Percentiles rank a stretch among this genome's conserved stretches.
phyloP scores from a whole-genome alignment of 257 asterid species.

The Plantago ovata region DNA sequence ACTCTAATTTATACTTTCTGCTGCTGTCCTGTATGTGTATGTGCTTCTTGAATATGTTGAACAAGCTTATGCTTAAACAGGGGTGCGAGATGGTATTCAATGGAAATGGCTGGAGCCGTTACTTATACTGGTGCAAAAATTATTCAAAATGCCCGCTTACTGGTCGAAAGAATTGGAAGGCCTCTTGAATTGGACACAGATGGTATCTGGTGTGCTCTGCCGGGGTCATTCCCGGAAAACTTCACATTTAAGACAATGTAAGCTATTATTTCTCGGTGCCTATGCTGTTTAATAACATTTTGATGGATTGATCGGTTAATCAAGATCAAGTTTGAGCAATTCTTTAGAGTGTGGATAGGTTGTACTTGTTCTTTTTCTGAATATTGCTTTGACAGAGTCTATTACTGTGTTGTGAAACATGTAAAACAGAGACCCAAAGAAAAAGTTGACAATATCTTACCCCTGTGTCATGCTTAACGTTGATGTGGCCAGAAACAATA shows the following conservation, averaged over 20 bases:
- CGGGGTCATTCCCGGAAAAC: conserved; percentile 97
- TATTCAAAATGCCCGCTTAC: conserved; percentile 95
- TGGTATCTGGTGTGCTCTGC: conserved; percentile 96
- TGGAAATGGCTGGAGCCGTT: conserved; percentile 99
- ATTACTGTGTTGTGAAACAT: conserved; percentile 27
- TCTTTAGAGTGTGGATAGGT: conserved; percentile 14
- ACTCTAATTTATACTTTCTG: conserved; percentile 20
- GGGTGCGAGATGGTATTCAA: conserved; percentile 99
- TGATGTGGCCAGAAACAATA: conserved; percentile 94
- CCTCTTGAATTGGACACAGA: conserved; percentile 99
- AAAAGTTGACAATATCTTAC: conserved; percentile 89
- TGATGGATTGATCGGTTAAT: conserved; percentile 19
- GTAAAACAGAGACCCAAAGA: conserved; percentile 62
- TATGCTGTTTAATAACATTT: conserved; percentile 7
- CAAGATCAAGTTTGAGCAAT: conserved; percentile 16
- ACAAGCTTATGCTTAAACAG: conserved; percentile 33
- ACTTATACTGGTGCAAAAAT: conserved; percentile 98
- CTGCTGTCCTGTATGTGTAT: conserved; percentile 8
- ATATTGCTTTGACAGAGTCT: conserved; percentile 20
- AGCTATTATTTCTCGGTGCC: conserved; percentile 17
- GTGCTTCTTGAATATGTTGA: conserved; percentile 15
- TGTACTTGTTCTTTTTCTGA: conserved; percentile 18
- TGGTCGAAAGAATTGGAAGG: conserved; percentile 93
- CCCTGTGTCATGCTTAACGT: conserved; percentile 99
- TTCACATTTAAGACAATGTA: conserved; percentile 88